Conservation (phyloP, 2,329 filamentous ascomycete species). For the Xenosphaeropsis pyriputrescens region DNA sequence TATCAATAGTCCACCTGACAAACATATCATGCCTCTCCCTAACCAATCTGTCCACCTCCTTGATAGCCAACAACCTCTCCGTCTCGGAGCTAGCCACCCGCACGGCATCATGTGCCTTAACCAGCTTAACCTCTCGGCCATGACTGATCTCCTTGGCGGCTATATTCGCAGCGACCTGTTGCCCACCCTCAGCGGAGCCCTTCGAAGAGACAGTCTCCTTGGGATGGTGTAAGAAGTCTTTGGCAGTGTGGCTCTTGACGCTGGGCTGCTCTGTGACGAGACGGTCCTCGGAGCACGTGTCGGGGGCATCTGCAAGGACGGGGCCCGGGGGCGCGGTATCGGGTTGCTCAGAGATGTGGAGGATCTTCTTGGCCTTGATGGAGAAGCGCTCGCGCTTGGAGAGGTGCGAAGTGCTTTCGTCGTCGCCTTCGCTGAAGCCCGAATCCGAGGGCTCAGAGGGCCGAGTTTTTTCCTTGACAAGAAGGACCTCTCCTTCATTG, state of each 20-base stretch:
- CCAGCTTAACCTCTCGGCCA: conserved; percentile 17
- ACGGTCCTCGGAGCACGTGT: background rate
- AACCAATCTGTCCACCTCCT: conserved; percentile 12
- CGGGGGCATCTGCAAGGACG: background rate
- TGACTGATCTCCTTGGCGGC: conserved; percentile 14
- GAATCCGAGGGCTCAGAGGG: background rate
- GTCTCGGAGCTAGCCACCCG: conserved; percentile 8
- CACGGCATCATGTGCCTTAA: conserved; percentile 13
- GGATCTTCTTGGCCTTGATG: background rate
- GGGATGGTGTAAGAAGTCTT: background rate
- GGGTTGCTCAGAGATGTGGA: background rate
- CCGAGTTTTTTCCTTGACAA: background rate
- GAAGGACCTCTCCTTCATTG: background rate
- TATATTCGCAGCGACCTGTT: background rate
- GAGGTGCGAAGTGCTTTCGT: background rate
- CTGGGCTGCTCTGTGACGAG: background rate
- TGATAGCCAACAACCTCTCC: background rate
- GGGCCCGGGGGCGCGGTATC: background rate
- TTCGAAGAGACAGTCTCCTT: background rate
- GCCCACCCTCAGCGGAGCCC: background rate
- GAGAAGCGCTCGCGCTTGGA: background rate
- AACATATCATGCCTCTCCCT: conserved; percentile 16
- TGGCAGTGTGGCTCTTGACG: background rate
- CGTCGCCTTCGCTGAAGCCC: background rate
- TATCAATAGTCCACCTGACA: conserved; percentile 19